Conservation (phyloP, 2,329 filamentous ascomycete species). For the Diaporthe sp. region DNA sequence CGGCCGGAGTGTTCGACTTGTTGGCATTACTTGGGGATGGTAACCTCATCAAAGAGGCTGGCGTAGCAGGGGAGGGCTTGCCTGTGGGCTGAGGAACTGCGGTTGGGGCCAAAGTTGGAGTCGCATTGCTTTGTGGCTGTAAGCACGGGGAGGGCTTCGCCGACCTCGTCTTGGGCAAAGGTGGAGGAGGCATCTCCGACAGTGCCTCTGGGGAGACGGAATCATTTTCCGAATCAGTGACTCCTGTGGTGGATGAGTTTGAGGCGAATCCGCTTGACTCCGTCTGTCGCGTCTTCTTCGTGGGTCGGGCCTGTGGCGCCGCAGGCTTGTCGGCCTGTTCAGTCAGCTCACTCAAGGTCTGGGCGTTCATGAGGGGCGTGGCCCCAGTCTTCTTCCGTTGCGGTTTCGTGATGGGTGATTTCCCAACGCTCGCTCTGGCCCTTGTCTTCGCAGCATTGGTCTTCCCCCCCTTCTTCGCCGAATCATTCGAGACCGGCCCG, state of each 20-base stretch:
- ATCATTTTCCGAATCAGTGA: conserved; percentile 73
- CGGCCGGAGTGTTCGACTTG: conserved; percentile 56
- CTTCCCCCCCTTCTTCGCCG: conserved; percentile 67
- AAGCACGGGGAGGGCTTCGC: conserved; percentile 78
- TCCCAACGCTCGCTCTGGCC: conserved; percentile 69
- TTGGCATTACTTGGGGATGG: conserved; percentile 66
- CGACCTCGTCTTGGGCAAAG: conserved; percentile 76
- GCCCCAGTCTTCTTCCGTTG: conserved; percentile 67
- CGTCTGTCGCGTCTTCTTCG: conserved; percentile 53
- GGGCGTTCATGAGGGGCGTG: conserved; percentile 69
- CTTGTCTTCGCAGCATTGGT: conserved; percentile 66
- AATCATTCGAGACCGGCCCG: conserved; percentile 60
- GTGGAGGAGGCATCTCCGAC: conserved; percentile 77
- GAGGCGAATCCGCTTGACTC: conserved; percentile 47
- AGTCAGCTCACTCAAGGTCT: conserved; percentile 67
- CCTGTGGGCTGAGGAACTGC: conserved; percentile 49
- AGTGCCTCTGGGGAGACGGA: conserved; percentile 76
- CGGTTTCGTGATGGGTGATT: conserved; percentile 81
- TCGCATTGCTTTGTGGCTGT: conserved; percentile 63
- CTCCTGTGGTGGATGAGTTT: conserved; percentile 56
- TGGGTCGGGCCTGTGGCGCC: conserved; percentile 56
- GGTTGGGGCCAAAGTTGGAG: conserved; percentile 38
- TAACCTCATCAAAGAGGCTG: conserved; percentile 89
- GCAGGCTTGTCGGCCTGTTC: conserved; percentile 51
- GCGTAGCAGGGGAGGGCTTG: conserved; percentile 79